A percentile compares a stretch with the other conserved stretches of the same genome.
Evolutionary conservation across 148 eudicot genomes (phyloP).

Genomic region (Bassia scoparia): DNA sequence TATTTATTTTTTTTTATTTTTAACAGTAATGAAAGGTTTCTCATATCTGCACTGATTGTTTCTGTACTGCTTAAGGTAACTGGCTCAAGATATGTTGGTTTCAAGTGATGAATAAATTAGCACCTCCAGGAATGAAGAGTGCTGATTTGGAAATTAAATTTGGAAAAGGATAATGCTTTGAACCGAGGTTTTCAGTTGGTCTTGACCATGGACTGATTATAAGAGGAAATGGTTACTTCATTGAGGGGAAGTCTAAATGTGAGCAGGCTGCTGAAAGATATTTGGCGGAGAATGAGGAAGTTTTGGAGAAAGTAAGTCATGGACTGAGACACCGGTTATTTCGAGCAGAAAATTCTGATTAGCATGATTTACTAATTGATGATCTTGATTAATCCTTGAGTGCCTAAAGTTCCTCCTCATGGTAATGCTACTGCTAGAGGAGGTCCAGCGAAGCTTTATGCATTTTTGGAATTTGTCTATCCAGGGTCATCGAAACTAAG

Average conservation of each 20-base stretch:
- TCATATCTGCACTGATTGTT: conserved; percentile 7
- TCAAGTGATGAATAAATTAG: conserved; percentile 81
- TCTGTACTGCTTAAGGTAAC: conserved; percentile 39
- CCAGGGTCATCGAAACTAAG: neutral
- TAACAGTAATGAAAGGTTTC: neutral
- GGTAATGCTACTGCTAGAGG: neutral
- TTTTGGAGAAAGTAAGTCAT: conserved; percentile 45
- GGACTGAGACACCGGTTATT: conserved; percentile 62
- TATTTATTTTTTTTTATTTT: too few species aligned
- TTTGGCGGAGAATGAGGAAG: conserved; percentile 46
- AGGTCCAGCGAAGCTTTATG: neutral
- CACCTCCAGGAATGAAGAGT: conserved; percentile 70
- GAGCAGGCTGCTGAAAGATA: conserved; percentile 52
- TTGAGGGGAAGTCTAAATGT: conserved; percentile 49
- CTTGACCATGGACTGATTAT: conserved; percentile 65
- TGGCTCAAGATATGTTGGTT: conserved; percentile 75
- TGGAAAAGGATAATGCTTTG: conserved; percentile 73
- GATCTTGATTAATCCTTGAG: neutral
- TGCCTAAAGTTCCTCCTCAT: neutral
- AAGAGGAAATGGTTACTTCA: conserved; percentile 45
- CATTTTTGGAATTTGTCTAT: neutral
- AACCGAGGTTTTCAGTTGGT: conserved; percentile 81
- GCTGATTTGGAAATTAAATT: conserved; percentile 65
- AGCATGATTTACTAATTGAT: neutral
- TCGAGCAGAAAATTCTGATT: conserved; percentile 28